Percentiles rank a stretch among this genome's conserved stretches.
These are phyloP conservation scores for Aspergillus nomiae DNA, from an alignment of 2,329 filamentous ascomycete species.

Conservation along the genomic window DNA sequence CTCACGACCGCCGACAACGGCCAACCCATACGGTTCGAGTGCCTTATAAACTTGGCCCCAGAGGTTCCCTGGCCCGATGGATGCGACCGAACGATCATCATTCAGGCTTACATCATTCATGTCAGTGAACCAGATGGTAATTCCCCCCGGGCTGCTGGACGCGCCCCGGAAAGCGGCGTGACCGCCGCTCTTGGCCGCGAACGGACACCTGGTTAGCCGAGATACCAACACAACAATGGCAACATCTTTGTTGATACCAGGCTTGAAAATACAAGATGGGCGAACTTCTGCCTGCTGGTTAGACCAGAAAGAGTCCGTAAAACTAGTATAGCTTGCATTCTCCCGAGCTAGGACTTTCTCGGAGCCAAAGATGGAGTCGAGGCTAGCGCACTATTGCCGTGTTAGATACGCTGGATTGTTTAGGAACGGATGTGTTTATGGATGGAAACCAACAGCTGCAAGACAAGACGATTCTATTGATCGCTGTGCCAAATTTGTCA, in stretches of 20 bases:
- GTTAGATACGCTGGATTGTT: neutral
- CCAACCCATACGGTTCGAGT: conserved; percentile 33
- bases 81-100: conserved; percentile 29
- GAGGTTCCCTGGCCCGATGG: conserved; percentile 35
- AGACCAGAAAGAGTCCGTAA: conserved; percentile 37
- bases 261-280: conserved; percentile 39
- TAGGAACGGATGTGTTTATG: neutral
- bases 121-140: conserved; percentile 36
- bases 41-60: conserved; percentile 38
- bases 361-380: conserved; percentile 13
- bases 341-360: conserved; percentile 17
- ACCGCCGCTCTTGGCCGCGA: conserved; percentile 60
- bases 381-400: neutral
- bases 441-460: neutral
- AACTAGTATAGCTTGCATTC: conserved; percentile 21
- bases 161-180: conserved; percentile 59
- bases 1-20: conserved; percentile 38
- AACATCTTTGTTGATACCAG: conserved; percentile 30
- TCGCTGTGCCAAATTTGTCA: neutral
- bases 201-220: conserved; percentile 39
- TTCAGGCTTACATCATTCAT: conserved; percentile 33
- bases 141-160: conserved; percentile 50
- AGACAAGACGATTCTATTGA: neutral
- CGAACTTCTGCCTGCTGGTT: conserved; percentile 37
- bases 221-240: conserved; percentile 35